Evolutionary conservation across 192 early-diverging fungal genomes (phyloP).

Genomic region (Martensiomyces pterosporus): DNA sequence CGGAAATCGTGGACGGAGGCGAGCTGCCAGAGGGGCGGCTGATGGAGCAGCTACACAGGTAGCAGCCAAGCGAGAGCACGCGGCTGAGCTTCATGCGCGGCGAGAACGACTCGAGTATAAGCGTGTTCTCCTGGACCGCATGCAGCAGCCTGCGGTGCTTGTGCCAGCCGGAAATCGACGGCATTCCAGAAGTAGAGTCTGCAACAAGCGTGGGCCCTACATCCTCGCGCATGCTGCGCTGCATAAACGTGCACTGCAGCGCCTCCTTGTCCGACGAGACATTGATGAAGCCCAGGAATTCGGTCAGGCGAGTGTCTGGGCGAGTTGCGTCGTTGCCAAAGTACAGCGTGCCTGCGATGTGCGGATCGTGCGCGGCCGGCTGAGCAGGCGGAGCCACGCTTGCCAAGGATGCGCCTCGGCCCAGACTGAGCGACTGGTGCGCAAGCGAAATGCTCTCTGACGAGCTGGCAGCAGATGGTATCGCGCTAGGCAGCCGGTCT

Average conservation of each 20-base stretch:
- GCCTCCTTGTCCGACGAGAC: slow-evolving; percentile 35
- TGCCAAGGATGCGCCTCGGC: no score
- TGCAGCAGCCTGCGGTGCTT: slow-evolving; percentile 37
- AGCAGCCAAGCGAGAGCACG: slow-evolving; percentile 38
- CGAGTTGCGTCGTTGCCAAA: slow-evolving; percentile 39
- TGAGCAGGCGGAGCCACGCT: no score
- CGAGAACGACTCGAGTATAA: slow-evolving; percentile 37
- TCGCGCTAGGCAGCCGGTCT: no score
- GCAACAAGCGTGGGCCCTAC: slow-evolving; percentile 35
- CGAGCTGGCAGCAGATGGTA: no score
- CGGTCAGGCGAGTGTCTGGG: slow-evolving; percentile 35
- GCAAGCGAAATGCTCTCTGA: no score
- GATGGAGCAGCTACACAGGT: slow-evolving; percentile 35
- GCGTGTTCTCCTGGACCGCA: slow-evolving; percentile 35
- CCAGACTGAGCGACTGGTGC: no score
- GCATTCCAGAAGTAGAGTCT: slow-evolving; percentile 11
- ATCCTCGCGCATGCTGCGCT: slow-evolving; percentile 46
- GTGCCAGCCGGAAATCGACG: slow-evolving; percentile 36
- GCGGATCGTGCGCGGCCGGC: slow-evolving; percentile 15
- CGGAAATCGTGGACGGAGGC: slow-evolving; percentile 4
- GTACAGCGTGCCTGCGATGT: slow-evolving; percentile 25
- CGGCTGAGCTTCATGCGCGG: slow-evolving; percentile 22
- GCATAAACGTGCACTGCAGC: slow-evolving; percentile 27
- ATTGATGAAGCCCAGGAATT: slow-evolving; percentile 43
- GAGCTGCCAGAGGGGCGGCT: slow-evolving; percentile 4